Base-by-base conservation (phyloP, 768 basidiomycete genomes). In the Leccinum subgranulosum region DNA sequence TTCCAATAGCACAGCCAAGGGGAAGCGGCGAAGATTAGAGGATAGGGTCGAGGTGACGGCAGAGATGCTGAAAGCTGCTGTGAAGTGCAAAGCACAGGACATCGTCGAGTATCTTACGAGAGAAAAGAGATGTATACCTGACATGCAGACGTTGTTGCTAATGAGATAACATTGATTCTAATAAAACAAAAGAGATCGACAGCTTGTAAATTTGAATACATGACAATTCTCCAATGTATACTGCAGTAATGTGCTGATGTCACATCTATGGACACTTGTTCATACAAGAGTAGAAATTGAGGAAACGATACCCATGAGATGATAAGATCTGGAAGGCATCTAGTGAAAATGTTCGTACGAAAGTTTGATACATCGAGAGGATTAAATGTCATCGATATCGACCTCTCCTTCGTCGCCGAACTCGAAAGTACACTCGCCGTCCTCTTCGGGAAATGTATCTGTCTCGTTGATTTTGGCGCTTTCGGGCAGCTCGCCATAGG, bases 401-500 rank as follows among this genome's bases (percentile, higher is more conserved):
- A 94, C 81, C 66, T 93, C 92, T 54, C 83, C 90, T 67, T 90
- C 90, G 66, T 92, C 91, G 39, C 88, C 91, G 68, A 93, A 94
- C 76, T 94, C 92, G 78, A 92, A 93, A 21, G 84, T 87, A 68
- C 89, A 92, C 64, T 93, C 92, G 59, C 87, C 91, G 57, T 90
- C 92, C 64, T 94, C 93, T 68, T 92, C 92, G 64, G 91, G 92
- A 71, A 92, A 93, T 43, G 84, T 87, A 66, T 95, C 95, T 33
- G 93, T 96, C 79, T 98, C 96, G 77, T 95, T 94, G 79, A 96
- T 93, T 79, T 94, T 94, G 70, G 94, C 92, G 65, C 91, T 92
- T 75, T 94, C 92, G 21, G 97, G 96, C 31, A 98, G 83, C 73
- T 99, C 97, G 53, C 97, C 97, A 70, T 98, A 98, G 17, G 93